A percentile compares a stretch with the other conserved stretches of the same genome.
These are phyloP conservation scores for Penicillium sp. DNA, from an alignment of 2,329 filamentous ascomycete species.

Conservation along the genomic window DNA sequence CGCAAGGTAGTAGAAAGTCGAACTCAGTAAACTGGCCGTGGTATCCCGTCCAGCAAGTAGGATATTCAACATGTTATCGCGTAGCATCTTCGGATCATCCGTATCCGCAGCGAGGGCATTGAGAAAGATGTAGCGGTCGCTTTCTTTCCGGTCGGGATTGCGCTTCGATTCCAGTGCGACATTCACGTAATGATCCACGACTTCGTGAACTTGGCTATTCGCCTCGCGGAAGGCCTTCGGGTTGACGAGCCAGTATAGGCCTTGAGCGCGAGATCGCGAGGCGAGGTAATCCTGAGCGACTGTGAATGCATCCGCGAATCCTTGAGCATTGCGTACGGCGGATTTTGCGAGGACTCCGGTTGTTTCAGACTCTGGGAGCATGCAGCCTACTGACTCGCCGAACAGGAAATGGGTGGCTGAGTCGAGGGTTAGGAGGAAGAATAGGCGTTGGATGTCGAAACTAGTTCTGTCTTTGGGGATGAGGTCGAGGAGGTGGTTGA, in stretches of 20 bases:
- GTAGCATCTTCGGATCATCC: constrained; percentile 46
- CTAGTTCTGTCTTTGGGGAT: constrained; percentile 50
- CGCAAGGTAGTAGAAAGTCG: constrained; percentile 50
- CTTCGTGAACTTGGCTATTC: constrained; percentile 45
- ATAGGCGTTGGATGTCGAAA: constrained; percentile 72
- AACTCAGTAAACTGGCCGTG: constrained; percentile 48
- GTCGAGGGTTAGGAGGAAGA: constrained; percentile 81
- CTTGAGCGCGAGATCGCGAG: constrained; percentile 28
- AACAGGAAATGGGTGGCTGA: constrained; percentile 84
- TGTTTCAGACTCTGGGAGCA: constrained; percentile 32
- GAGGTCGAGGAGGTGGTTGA: constrained; percentile 67
- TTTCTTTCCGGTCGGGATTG: constrained; percentile 32
- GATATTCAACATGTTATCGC: constrained; percentile 53
- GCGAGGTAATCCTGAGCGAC: constrained; percentile 33
- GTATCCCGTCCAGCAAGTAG: constrained; percentile 56
- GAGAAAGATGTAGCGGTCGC: constrained; percentile 51
- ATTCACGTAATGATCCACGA: constrained; percentile 52
- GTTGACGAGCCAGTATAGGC: constrained; percentile 41
- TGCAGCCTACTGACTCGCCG: constrained; percentile 68
- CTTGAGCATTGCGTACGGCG: constrained; percentile 31
- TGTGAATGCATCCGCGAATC: constrained; percentile 40
- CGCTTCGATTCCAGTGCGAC: constrained; percentile 41
- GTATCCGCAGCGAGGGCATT: constrained; percentile 50
- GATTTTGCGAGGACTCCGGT: constrained; percentile 53
- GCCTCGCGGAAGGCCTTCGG: constrained; percentile 43